Conservation (phyloP, 306 rosid species). For the Glycine latifolia region DNA sequence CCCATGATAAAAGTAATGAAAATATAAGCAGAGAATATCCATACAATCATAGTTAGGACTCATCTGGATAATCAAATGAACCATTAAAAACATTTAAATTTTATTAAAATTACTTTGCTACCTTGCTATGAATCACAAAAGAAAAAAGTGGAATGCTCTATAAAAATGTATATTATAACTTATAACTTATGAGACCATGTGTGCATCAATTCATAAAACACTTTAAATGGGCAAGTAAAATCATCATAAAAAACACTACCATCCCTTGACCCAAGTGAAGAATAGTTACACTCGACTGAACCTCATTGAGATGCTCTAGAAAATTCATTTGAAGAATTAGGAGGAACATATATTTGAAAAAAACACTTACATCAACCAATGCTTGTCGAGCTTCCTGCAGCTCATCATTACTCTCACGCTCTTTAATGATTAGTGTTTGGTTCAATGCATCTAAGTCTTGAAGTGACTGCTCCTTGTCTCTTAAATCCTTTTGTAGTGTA, state of each 20-base stretch:
- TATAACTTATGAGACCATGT: background rate
- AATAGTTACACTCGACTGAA: conserved; percentile 31
- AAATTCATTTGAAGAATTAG: conserved; percentile 41
- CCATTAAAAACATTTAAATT: conserved; percentile 5
- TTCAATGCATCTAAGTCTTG: conserved; percentile 71
- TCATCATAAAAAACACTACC: conserved; percentile 7
- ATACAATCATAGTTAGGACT: conserved; percentile 11
- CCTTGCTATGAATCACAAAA: conserved; percentile 8
- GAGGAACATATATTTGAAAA: conserved; percentile 30
- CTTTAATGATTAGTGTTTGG: conserved; percentile 71
- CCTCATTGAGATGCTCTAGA: conserved; percentile 36
- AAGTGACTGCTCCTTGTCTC: conserved; percentile 78
- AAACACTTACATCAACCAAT: conserved; percentile 70
- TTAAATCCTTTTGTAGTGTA: conserved; percentile 60
- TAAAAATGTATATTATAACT: background rate
- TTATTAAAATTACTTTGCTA: background rate
- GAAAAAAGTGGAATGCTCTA: background rate
- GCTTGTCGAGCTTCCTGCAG: conserved; percentile 91
- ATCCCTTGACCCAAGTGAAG: conserved; percentile 1
- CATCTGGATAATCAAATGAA: conserved; percentile 27
- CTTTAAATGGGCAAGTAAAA: conserved; percentile 7
- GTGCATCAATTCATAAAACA: background rate
- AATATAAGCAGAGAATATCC: conserved; percentile 36
- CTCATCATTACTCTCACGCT: conserved; percentile 90
- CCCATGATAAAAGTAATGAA: conserved; percentile 3